Evolutionary conservation across 805 yeast genomes (phyloP), one percentile per base, ranked within the genome.

Genomic region (Kregervanrija delftensis): DNA sequence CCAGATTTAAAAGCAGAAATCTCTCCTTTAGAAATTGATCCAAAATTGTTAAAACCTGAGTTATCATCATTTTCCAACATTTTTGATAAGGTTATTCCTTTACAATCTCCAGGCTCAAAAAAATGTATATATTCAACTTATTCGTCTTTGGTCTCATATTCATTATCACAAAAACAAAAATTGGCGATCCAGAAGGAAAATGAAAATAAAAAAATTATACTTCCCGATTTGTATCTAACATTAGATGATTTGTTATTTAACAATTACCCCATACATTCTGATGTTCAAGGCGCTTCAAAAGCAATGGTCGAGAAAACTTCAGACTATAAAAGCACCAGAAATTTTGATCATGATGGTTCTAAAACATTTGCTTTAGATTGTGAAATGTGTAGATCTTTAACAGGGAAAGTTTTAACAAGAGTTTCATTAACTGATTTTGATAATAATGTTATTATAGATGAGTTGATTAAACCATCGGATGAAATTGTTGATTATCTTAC

Each of bases 361-460:
- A 79, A 72, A 45, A 77, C 84, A 0, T 87, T 77, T 65, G 93
- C 95, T 0, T 52, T 93, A 14, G 99, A 91, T 64, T 93, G 99
- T 69, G 99, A 91, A 64, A 93, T 91, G 88, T 88, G 96, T 59
- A 65, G 72, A 46, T 64, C 90, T 0, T 74, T 67, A 0, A 49
- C 56, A 1, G 89, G 88, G 0, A 71, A 73, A 36, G 95, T 78
- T 1, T 67, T 91, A 35, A 79, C 98, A 0, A 71, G 97, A 43
- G 77, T 86, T 0, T 85, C 96, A 2, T 51, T 93, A 9, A 74
- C 89, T 1, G 81, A 85, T 58, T 78, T 75, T 53, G 71, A 78
- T 41, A 75, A 73, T 13, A 72, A 75, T 4, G 74, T 82, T 0
- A 60, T 91, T 0, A 63, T 83, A 47, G 96, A 90, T 57, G 74